A percentile compares a stretch with the other conserved stretches of the same genome.
These are phyloP conservation scores for Aphanomyces euteiches DNA, from an alignment of 352 stramenopile genomes.

Conservation along the genomic window DNA sequence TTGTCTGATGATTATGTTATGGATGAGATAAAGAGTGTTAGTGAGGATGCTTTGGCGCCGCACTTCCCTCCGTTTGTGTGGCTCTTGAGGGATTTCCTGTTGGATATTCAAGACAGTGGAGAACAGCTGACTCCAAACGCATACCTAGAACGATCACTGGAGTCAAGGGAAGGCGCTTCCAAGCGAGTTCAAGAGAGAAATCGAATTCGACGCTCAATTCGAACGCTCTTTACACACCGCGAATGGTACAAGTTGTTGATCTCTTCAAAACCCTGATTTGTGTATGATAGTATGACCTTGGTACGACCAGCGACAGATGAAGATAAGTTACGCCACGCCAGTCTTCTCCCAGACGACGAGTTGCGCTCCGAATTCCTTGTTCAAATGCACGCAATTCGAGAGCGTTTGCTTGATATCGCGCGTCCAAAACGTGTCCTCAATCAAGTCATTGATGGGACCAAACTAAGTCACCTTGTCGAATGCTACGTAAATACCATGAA, in stretches of 20 bases:
- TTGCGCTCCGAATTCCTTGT: slow-evolving; percentile 73
- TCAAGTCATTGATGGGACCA: slow-evolving; percentile 56
- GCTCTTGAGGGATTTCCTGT: slow-evolving; percentile 77
- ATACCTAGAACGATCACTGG: slow-evolving; percentile 74
- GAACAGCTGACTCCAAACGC: slow-evolving; percentile 53
- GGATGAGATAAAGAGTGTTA: slow-evolving; percentile 40
- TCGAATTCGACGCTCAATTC: slow-evolving; percentile 56
- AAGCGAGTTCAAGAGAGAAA: slow-evolving; percentile 67
- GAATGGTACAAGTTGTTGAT: slow-evolving; percentile 34
- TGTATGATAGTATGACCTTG: slow-evolving; percentile 55
- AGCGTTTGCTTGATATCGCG: slow-evolving; percentile 49
- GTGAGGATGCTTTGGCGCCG: slow-evolving; percentile 56
- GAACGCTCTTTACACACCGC: slow-evolving; percentile 63
- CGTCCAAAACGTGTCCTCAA: slow-evolving; percentile 61
- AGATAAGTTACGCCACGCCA: slow-evolving; percentile 50
- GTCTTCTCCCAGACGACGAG: slow-evolving; percentile 46
- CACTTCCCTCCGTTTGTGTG: slow-evolving; percentile 83
- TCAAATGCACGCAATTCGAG: slow-evolving; percentile 58
- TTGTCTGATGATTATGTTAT: not conserved
- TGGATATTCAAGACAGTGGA: slow-evolving; percentile 72
- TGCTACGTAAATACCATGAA: slow-evolving; percentile 81
- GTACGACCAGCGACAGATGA: slow-evolving; percentile 74
- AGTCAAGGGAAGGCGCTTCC: slow-evolving; percentile 44
- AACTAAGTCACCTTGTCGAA: slow-evolving; percentile 55
- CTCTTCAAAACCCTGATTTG: not conserved